Evolutionary conservation across 1,284 basidiomycete species (phyloP), one percentile per base, ranked within the genome.

Genomic region (Sparassis latifolia): DNA sequence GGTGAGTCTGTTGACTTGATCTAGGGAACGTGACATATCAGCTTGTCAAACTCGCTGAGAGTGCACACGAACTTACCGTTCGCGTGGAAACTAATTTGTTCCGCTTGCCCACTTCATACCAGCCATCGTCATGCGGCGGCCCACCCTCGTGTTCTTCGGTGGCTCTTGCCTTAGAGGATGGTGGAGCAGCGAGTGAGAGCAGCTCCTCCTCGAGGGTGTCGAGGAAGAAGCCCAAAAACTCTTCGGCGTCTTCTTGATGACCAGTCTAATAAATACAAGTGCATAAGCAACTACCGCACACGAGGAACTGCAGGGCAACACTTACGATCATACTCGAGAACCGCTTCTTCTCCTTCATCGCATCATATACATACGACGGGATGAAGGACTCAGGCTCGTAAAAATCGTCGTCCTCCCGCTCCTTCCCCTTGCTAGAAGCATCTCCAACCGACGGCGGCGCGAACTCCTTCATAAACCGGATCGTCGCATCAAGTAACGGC

Each of bases 231-330:
- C 96, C 95, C n/a, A 98, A 76, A 70, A 97, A 99, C 69, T 99
- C 96, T 68, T 99, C 95, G 0, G 96, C 96, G 55, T 99, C 96
- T 69, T 99, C 96, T 72, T 99, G 96, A 56, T 94, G 90, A 0
- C 95, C 95, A 33, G 90, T 83, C 79, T 93, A 54, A 3, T 57
- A 47, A 43, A 42, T 12, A 40, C 47, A 37, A 5, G 53, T 32
- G 45, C 7, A 35, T 51, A 20, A 20, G 44, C 31, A 28, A 43
- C 33, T 48, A 45, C 5, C 28, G n/a, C 6, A 28, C 3, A 47
- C 9, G 29, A 40, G 39, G 43, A 47, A 45, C 40, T 3, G 45
- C 35, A 35, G 50, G 44, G 10, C 43, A 43, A 9, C 39, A 76
- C 85, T 62, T 58, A 91, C 90, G 64, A 88, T 73, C 92, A 98